phyloP scores from a whole-genome alignment of 805 yeast genomes.

The Osmozyma mogii region DNA sequence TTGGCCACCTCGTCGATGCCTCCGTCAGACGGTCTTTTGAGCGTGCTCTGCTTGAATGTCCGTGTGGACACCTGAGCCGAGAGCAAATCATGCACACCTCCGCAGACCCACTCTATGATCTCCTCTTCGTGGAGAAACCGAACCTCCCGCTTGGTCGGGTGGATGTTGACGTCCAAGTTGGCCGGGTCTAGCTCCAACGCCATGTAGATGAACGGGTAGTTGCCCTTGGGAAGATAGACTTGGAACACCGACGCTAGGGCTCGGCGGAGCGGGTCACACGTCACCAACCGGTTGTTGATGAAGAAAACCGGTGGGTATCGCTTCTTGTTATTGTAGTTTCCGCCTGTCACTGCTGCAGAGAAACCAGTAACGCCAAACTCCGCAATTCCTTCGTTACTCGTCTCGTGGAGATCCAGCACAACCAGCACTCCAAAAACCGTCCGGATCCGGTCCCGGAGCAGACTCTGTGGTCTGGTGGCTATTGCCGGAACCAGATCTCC shows the following conservation, averaged over 20 bases:
- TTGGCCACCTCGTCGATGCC: slow-evolving; percentile 7
- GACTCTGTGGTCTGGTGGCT: slow-evolving; percentile 43
- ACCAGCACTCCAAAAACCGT: slow-evolving; percentile 62
- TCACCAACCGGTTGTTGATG: slow-evolving; percentile 75
- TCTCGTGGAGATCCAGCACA: slow-evolving; percentile 53
- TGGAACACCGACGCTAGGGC: slow-evolving; percentile 58
- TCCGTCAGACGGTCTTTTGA: slow-evolving; percentile 13
- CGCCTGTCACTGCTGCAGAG: slow-evolving; percentile 58
- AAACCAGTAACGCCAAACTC: slow-evolving; percentile 43
- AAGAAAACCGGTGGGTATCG: slow-evolving; percentile 65
- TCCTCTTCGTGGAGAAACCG: slow-evolving; percentile 81
- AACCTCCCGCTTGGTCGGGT: slow-evolving; percentile 93
- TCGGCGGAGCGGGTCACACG: slow-evolving; percentile 71
- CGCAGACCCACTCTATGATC: slow-evolving; percentile 56
- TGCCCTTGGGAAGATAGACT: slow-evolving; percentile 68
- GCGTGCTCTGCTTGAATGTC: slow-evolving; percentile 53
- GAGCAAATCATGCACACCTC: slow-evolving; percentile 41
- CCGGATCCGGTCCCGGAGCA: slow-evolving; percentile 62
- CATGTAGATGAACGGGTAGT: slow-evolving; percentile 67
- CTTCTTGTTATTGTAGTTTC: slow-evolving; percentile 66
- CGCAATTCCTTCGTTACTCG: slow-evolving; percentile 27
- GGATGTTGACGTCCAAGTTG: slow-evolving; percentile 86
- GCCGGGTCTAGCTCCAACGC: slow-evolving; percentile 58
- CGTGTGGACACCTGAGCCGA: slow-evolving; percentile 59
- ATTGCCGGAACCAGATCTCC: slow-evolving; percentile 70